Evolutionary conservation across 129 eudicot genomes (phyloP), one percentile per base, ranked within the genome.

Genomic region (Oenanthe sinensis): DNA sequence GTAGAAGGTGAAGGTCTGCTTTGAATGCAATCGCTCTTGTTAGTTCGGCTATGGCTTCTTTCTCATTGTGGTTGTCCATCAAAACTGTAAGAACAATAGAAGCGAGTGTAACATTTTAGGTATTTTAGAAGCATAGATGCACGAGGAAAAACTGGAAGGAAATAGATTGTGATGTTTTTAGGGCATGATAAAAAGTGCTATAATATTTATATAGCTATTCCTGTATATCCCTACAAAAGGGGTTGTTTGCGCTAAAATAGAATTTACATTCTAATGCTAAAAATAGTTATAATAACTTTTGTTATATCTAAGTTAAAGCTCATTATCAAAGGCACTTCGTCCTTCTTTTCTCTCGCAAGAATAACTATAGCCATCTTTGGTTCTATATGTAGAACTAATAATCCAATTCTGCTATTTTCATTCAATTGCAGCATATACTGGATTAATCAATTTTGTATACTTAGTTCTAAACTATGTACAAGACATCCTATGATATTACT

Each of bases 41-140:
- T 68, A 95, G 86, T 79, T 95, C 98, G 4, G 84, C 91, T 75
- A 95, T 92, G 1, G 98, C 98, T 87, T 95, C 98, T 55, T 92
- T 87, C 81, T 90, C 94, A 89, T 92, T 92, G 87, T 92, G 96
- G 81, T 88, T 92, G 87, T 95, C 98, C 98, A 95, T 95, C 88
- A 95, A 85, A 47, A 95, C 98, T 95, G 75, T 28, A 72, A 9
- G 14, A 33, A 6, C 2, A 16, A 8, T 24, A n/a, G 26, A 46
- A 37, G 24, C 39, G 24, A 39, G 24, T 58, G 11, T 40, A 20
- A 71, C 28, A 40, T 10, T 71, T 40, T 15, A 67, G 1, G 19
- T 20, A 22, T 1, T 55, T 55, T 55, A 22, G 28, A 65, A 30
- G 42, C 42, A 15, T 67, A 30, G 8, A 30, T 67, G 22, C 40